A percentile compares a stretch with the other conserved stretches of the same genome.
These are phyloP conservation scores for Colletotrichum sp. DNA, from an alignment of 2,329 filamentous ascomycete genomes.

Conservation along the genomic window DNA sequence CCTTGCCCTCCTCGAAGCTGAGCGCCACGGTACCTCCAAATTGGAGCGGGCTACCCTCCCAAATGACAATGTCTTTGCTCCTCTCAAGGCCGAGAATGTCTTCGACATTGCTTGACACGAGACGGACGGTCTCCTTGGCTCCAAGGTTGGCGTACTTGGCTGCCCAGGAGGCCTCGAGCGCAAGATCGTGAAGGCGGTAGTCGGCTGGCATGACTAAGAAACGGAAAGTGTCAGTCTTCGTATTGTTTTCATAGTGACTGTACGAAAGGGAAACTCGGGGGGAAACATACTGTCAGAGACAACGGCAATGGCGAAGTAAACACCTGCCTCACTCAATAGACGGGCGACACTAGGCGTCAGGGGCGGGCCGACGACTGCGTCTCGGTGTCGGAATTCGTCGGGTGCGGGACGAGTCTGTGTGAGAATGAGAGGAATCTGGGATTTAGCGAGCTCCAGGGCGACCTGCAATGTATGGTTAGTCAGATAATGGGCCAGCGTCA, in stretches of 20 bases:
- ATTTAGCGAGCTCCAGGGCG: constrained; percentile 41
- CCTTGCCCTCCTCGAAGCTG: constrained; percentile 33
- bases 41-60: constrained; percentile 46
- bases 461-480: constrained; percentile 28
- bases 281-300: constrained; percentile 24
- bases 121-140: constrained; percentile 35
- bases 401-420: constrained; percentile 39
- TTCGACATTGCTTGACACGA: constrained; percentile 46
- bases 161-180: constrained; percentile 43
- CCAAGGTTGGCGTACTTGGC: constrained; percentile 43
- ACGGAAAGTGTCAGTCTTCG: neutral
- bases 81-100: constrained; percentile 41
- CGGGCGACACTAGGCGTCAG: constrained; percentile 42
- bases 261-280: neutral
- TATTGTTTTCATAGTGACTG: no score
- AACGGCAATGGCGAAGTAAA: constrained; percentile 38
- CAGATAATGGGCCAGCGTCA: neutral
- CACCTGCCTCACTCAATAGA: constrained; percentile 43
- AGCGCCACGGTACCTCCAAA: constrained; percentile 44
- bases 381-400: constrained; percentile 38
- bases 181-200: constrained; percentile 42
- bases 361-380: constrained; percentile 46
- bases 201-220: constrained; percentile 31
- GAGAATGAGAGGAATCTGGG: constrained; percentile 48
- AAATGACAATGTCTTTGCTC: constrained; percentile 45